Conservation (phyloP, 345 rosid species). For the Sisymbrium irio region DNA sequence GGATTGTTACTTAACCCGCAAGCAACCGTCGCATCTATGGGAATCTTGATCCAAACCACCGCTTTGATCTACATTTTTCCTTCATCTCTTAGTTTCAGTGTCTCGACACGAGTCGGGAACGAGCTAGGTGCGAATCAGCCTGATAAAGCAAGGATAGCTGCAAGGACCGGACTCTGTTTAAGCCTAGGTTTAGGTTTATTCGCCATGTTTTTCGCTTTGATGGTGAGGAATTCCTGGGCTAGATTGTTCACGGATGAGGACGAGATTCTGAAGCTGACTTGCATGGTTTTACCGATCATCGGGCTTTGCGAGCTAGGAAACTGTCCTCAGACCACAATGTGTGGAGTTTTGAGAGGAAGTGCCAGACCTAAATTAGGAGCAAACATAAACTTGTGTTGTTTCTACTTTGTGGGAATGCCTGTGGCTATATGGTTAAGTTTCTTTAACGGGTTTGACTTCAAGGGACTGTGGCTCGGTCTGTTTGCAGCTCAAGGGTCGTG, state of each 20-base stretch:
- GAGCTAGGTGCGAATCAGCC: slow-evolving; percentile 71
- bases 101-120: slow-evolving; percentile 79
- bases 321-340: slow-evolving; percentile 83
- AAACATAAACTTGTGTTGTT: slow-evolving; percentile 76
- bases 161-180: slow-evolving; percentile 49
- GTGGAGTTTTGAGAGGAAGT: slow-evolving; percentile 81
- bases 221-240: slow-evolving; percentile 70
- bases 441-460: slow-evolving; percentile 54
- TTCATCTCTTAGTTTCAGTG: slow-evolving; percentile 70
- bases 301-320: slow-evolving; percentile 90
- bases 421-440: slow-evolving; percentile 74
- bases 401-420: slow-evolving; percentile 81
- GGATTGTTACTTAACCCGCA: slow-evolving; percentile 66
- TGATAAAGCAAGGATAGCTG: slow-evolving; percentile 55
- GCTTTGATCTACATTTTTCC: slow-evolving; percentile 85
- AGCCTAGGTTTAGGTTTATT: slow-evolving; percentile 58
- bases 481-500: slow-evolving; percentile 87
- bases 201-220: slow-evolving; percentile 49
- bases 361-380: slow-evolving; percentile 87
- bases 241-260: slow-evolving; percentile 61
- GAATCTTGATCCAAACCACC: slow-evolving; percentile 85
- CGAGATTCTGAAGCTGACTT: slow-evolving; percentile 61
- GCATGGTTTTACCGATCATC: slow-evolving; percentile 68
- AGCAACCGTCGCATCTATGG: slow-evolving; percentile 88
- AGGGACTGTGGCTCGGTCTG: slow-evolving; percentile 80